Conservation (phyloP, 2,329 filamentous ascomycete genomes). For the Botryotinia convoluta region DNA sequence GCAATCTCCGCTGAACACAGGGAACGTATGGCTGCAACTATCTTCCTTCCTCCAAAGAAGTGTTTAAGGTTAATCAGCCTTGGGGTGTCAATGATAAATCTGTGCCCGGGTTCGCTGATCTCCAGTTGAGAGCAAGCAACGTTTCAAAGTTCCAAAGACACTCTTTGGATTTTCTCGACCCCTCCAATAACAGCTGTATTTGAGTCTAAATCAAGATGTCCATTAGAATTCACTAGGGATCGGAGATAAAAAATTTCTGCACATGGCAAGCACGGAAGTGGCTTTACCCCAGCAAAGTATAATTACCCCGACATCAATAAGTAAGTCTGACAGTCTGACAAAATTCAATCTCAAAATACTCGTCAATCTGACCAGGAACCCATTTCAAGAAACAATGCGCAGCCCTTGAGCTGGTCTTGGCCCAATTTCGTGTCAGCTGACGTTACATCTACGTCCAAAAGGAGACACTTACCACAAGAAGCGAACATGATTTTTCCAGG, state of each 20-base stretch:
- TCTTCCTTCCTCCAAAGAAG: background rate
- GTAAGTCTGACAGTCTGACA: constrained; percentile 3
- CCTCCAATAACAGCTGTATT: background rate
- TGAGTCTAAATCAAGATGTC: background rate
- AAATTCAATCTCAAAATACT: background rate
- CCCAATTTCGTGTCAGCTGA: constrained; percentile 16
- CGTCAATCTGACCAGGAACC: background rate
- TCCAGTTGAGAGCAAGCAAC: background rate
- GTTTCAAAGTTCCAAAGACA: background rate
- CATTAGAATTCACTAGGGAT: background rate
- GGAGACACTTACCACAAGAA: background rate
- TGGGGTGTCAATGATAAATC: background rate
- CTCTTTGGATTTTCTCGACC: background rate
- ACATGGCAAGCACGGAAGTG: constrained; percentile 1
- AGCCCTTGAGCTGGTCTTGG: constrained; percentile 5
- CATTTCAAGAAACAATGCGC: background rate
- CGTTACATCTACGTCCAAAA: constrained; percentile 4
- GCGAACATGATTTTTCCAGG: constrained; percentile 9
- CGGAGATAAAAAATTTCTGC: background rate
- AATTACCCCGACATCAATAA: background rate
- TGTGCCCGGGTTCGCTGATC: background rate
- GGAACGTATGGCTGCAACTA: background rate
- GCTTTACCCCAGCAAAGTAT: background rate
- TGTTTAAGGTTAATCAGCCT: background rate
- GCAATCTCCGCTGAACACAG: background rate